Evolutionary conservation across 768 basidiomycete genomes (phyloP).

Genomic region (Leccinum broughii): DNA sequence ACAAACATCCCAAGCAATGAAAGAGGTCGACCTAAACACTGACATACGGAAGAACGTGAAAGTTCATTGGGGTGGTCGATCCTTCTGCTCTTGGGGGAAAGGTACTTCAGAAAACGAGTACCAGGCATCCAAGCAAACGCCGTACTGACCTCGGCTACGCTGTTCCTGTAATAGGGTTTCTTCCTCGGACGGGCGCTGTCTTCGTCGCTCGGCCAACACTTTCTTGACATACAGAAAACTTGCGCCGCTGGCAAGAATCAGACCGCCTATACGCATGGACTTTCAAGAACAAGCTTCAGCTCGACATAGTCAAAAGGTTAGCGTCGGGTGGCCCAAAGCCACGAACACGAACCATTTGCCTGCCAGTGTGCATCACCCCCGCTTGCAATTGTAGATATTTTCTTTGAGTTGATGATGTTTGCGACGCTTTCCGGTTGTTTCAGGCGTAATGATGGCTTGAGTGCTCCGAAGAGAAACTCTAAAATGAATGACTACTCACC

Average conservation of each 20-base stretch:
- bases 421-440: constrained; percentile 6
- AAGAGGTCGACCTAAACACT: background rate
- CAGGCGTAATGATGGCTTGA: background rate
- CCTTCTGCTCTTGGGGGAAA: constrained; percentile 7
- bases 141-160: background rate
- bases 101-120: constrained; percentile 13
- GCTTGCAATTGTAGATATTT: background rate
- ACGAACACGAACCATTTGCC: constrained; percentile 17
- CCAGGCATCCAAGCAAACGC: background rate
- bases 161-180: constrained; percentile 18
- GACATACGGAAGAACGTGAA: background rate
- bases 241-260: constrained; percentile 30
- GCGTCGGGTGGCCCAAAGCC: background rate
- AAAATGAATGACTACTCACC: constrained; percentile 5
- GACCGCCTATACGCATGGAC: constrained; percentile 28
- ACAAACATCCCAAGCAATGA: background rate
- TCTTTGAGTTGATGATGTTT: background rate
- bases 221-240: constrained; percentile 35
- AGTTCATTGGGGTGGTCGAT: constrained; percentile 10
- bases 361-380: constrained; percentile 15
- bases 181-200: constrained; percentile 19
- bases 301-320: background rate
- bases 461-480: background rate
- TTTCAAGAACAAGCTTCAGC: constrained; percentile 6
- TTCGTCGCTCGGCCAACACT: constrained; percentile 27